These are phyloP conservation scores for Cavenderia fasciculata DNA, from an alignment of 78 protist species.

Conservation along the genomic window DNA sequence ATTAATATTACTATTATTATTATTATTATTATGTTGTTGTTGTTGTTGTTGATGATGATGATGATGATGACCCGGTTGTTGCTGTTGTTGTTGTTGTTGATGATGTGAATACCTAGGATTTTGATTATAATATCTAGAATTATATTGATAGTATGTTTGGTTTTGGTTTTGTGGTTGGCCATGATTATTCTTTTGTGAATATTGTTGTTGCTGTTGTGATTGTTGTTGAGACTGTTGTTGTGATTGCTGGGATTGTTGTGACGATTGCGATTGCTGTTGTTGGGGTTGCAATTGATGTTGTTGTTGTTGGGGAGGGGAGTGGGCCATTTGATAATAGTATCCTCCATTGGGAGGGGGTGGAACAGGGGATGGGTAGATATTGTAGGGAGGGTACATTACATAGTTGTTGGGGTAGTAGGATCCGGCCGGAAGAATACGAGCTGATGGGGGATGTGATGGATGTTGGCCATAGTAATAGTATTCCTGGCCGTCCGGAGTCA, in stretches of 20 bases:
- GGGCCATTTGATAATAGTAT: too few species aligned
- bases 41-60: constrained; percentile 24
- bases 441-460: too few species aligned
- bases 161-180: background rate
- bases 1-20: too few species aligned
- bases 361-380: too few species aligned
- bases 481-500: too few species aligned
- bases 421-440: background rate
- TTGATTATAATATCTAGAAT: too few species aligned
- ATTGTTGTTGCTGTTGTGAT: background rate
- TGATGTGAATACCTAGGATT: too few species aligned
- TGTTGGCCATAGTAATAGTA: too few species aligned
- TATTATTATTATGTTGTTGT: background rate
- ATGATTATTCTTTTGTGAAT: background rate
- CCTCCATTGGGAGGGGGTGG: too few species aligned
- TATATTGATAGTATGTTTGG: background rate
- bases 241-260: constrained; percentile 1
- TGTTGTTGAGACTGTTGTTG: background rate
- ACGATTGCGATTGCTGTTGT: background rate
- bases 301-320: too few species aligned
- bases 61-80: constrained; percentile 10
- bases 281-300: background rate
- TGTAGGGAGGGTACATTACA: too few species aligned
- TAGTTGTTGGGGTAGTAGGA: background rate
- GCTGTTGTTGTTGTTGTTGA: background rate